Conservation (phyloP, 225 moss, liverwort and hornwort species). For the Bryoerythrophyllum caledonicum region DNA sequence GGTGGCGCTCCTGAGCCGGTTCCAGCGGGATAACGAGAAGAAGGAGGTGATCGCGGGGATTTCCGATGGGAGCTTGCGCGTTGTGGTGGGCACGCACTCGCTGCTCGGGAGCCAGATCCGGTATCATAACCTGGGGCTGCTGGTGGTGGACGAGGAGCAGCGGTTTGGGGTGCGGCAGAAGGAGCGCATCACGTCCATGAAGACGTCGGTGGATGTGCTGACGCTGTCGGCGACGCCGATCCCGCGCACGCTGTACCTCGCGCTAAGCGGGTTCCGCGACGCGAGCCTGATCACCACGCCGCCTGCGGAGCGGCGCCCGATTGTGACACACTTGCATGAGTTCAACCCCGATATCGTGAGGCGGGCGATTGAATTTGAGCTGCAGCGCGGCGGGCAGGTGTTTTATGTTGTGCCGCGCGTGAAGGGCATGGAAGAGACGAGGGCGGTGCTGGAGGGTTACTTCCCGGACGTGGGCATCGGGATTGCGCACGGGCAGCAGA, state of each 20-base stretch:
- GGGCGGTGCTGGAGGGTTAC: conserved; percentile 62
- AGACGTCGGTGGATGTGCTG: conserved; percentile 90
- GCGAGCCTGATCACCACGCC: conserved; percentile 84
- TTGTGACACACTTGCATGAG: conserved; percentile 80
- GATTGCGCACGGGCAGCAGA: conserved; percentile 90
- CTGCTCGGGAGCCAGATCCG: conserved; percentile 82
- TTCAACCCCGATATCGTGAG: conserved; percentile 55
- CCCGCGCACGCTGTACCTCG: conserved; percentile 91
- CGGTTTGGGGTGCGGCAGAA: conserved; percentile 94
- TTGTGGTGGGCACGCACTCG: conserved; percentile 88
- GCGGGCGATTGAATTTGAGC: conserved; percentile 76
- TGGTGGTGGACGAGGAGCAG: conserved; percentile 94
- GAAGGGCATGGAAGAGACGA: conserved; percentile 64
- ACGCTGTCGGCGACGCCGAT: conserved; percentile 94
- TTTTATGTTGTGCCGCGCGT: conserved; percentile 94
- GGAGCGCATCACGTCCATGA: conserved; percentile 79
- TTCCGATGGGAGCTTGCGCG: conserved; percentile 72
- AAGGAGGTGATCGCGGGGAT: conserved; percentile 82
- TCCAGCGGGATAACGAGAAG: conserved; percentile 84
- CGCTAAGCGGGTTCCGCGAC: conserved; percentile 92
- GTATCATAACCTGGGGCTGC: conserved; percentile 83
- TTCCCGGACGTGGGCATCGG: conserved; percentile 78
- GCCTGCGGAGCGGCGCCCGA: conserved; percentile 89
- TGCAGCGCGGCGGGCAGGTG: conserved; percentile 82
- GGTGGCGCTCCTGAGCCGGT: conserved; percentile 88